Evolutionary conservation across 768 basidiomycete genomes (phyloP), one percentile per base, ranked within the genome.

Genomic region (Epithele typhae): DNA sequence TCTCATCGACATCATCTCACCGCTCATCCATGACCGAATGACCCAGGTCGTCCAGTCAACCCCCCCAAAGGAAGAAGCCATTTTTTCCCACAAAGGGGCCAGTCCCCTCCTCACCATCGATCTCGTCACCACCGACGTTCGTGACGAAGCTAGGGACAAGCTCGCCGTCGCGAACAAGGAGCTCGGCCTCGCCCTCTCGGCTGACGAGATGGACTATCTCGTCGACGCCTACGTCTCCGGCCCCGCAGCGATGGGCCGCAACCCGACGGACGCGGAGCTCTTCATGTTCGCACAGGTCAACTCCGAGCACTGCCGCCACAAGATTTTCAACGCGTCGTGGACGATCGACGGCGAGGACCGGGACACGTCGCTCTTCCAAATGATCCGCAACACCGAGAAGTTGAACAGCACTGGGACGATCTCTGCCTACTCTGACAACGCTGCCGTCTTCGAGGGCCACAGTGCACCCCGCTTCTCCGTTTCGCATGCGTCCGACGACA

Each of bases 221-320:
- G 77, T 96, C 53, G 75, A 87, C 43, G 92, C 89, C 10, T 99
- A 92, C 66, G 74, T 89, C 22, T 73, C 84, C n/a, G 85, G 87
- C 5, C 48, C 71, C 5, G 61, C 73, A 11, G 75, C 87, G 1
- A 80, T 87, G 64, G 73, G 74, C 39, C 82, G 94, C 27, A 85
- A 92, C 61, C 96, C 95, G 7, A 96, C 90, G 32, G 96, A 98
- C 62, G 94, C 95, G 3, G 96, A 99, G 64, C 75, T 99, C 7
- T 99, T 99, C 78, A 99, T 98, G 96, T 99, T 98, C 66, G 95
- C 96, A 3, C 96, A 99, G 62, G 95, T 99, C 64, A 99, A 99
- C 70, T 97, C 94, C n/a, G 96, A 99, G 65, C 96, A 98, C 62
- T 99, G 96, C 65, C 78, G 96, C 25, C 96, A 99, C 76, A 99